Evolutionary conservation across 306 rosid species (phyloP).

Genomic region (Carpinus fangiana): DNA sequence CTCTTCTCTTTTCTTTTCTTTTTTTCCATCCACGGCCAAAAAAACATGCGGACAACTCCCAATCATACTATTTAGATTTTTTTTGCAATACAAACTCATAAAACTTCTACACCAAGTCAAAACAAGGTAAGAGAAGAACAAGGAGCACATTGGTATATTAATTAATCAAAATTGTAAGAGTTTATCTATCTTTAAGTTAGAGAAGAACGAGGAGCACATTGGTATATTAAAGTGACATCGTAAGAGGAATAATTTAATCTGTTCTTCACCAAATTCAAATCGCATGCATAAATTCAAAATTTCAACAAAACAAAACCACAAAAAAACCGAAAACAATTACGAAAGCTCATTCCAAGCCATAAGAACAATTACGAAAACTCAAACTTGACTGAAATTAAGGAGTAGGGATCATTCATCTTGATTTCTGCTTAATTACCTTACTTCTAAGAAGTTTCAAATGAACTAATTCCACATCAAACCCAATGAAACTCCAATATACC

Average conservation of each 20-base stretch:
- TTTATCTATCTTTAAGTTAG: too few species aligned
- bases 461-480: too few species aligned
- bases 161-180: not conserved
- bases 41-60: not conserved
- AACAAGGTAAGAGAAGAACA: not conserved
- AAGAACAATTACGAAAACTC: not conserved
- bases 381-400: not conserved
- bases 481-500: constrained; percentile 35
- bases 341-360: not conserved
- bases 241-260: not conserved
- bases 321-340: not conserved
- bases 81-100: not conserved
- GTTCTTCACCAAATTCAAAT: not conserved
- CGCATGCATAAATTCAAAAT: not conserved
- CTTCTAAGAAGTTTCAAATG: too few species aligned
- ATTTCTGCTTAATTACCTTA: too few species aligned
- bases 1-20: too few species aligned
- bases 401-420: too few species aligned
- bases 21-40: too few species aligned
- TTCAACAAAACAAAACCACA: not conserved
- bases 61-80: not conserved
- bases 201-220: too few species aligned
- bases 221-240: not conserved
- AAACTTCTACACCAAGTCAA: not conserved
- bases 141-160: not conserved